Percentiles rank a stretch among this genome's conserved stretches.
These are phyloP conservation scores for Leccinum pellstonianum DNA, from an alignment of 768 basidiomycete genomes.

Conservation along the genomic window DNA sequence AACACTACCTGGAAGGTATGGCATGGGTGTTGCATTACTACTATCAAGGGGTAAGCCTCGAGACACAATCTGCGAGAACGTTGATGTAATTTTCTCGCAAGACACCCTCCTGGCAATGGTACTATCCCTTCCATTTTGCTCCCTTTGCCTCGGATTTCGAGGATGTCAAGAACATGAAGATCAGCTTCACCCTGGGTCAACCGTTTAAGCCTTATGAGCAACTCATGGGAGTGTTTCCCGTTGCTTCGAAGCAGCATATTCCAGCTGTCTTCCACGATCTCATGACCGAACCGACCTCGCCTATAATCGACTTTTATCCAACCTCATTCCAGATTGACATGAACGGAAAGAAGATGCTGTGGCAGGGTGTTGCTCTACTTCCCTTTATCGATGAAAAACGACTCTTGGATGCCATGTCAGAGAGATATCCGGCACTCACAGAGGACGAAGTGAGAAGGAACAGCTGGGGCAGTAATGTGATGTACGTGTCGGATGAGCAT, in stretches of 20 bases:
- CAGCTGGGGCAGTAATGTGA: constrained; percentile 75
- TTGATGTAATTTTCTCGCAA: constrained; percentile 31
- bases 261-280: constrained; percentile 81
- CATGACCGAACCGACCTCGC: constrained; percentile 85
- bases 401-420: constrained; percentile 79
- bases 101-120: constrained; percentile 99
- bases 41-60: constrained; percentile 84
- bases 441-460: constrained; percentile 87
- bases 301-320: constrained; percentile 97
- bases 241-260: constrained; percentile 82
- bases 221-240: constrained; percentile 97
- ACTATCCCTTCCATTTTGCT: constrained; percentile 97
- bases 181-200: constrained; percentile 74
- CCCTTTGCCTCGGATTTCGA: constrained; percentile 96
- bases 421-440: constrained; percentile 59
- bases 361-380: constrained; percentile 96
- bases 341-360: constrained; percentile 99
- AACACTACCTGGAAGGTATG: constrained; percentile 88
- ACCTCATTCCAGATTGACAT: constrained; percentile 92
- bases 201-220: constrained; percentile 99
- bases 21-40: constrained; percentile 97
- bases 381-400: constrained; percentile 92
- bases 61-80: background rate
- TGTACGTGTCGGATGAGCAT: constrained; percentile 85
- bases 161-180: constrained; percentile 72